These are phyloP conservation scores for Krasilnikovozyma curviuscula DNA, from an alignment of 768 basidiomycete species.

Conservation along the genomic window DNA sequence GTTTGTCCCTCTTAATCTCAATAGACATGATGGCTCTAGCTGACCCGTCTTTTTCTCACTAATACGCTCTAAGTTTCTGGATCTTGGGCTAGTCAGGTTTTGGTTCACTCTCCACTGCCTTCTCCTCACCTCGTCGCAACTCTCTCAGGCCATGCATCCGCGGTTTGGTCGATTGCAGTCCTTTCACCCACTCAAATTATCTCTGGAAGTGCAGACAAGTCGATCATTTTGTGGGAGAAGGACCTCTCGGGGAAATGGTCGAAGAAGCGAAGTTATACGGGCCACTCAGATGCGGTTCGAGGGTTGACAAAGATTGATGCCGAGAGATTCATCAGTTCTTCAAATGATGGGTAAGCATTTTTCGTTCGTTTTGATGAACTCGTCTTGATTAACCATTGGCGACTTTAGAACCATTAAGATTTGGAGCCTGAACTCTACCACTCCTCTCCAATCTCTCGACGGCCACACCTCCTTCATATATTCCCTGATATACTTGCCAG, in stretches of 20 bases:
- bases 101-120: not conserved
- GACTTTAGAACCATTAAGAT: constrained; percentile 40
- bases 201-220: constrained; percentile 80
- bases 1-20: not conserved
- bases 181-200: constrained; percentile 25
- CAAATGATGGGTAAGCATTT: constrained; percentile 60
- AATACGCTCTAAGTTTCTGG: constrained; percentile 48
- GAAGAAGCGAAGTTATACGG: constrained; percentile 45
- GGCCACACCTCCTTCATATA: constrained; percentile 98
- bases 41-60: not conserved
- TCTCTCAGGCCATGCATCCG: constrained; percentile 82
- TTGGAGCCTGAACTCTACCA: constrained; percentile 74
- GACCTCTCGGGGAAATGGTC: constrained; percentile 42
- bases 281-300: constrained; percentile 82
- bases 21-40: not conserved
- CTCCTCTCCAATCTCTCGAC: constrained; percentile 53
- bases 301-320: constrained; percentile 56
- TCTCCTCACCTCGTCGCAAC: constrained; percentile 29
- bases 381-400: not conserved
- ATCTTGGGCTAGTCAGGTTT: constrained; percentile 63
- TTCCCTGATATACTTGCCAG: constrained; percentile 57
- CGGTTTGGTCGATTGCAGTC: constrained; percentile 82
- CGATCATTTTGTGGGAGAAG: constrained; percentile 70
- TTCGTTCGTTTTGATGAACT: not conserved
- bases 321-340: constrained; percentile 74